Base-by-base conservation (phyloP, 192 early-diverging fungal species). In the Podila minutissima region DNA sequence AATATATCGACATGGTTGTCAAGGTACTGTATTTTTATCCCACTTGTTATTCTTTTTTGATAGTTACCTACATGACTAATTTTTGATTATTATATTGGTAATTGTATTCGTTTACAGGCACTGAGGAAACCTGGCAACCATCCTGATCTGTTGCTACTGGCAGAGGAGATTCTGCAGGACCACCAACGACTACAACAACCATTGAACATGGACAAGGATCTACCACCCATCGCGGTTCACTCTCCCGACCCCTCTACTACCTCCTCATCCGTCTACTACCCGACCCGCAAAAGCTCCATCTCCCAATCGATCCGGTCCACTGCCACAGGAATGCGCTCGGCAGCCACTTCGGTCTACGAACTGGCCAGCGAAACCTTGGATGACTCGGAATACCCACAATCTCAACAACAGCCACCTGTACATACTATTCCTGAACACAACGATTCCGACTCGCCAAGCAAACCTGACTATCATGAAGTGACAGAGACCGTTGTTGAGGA, bases 311-410 rank as follows among this genome's bases (percentile, higher is more conserved):
- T 65, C 19, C 71, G 66, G 19, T 81, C 76, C 24, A 37, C 41
- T 1, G 50, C 53, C 5, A 62, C 67, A 32, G 76, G 71, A 55
- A 51, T 62, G 11, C 71, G 49, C 12, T 73, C 77, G 5, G 64
- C 70, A 17, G 77, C 71, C 17, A 65, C 77, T 0, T 81, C 77
- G n/a, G 57, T 81, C 31, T 81, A 81, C 53, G 77, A 81, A 33
- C 65, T 81, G 11, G 77, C 77, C 4, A 69, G 49, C 19, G 77
- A 81, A 13, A 60, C 29, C 4, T 46, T 73, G 12, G 31, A 41
- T 9, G 71, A 81, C 28, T 57, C 10, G 9, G 71, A 73, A 2
- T 0, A 68, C n/a, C 64, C 35, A 28, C 3, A 20, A 41, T 10
- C 2, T 19, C 3, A 20, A 31, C 26, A 7, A 3, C 65, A 28